phyloP scores from a whole-genome alignment of 176 grass and related monocot species.

The Triticum urartu region DNA sequence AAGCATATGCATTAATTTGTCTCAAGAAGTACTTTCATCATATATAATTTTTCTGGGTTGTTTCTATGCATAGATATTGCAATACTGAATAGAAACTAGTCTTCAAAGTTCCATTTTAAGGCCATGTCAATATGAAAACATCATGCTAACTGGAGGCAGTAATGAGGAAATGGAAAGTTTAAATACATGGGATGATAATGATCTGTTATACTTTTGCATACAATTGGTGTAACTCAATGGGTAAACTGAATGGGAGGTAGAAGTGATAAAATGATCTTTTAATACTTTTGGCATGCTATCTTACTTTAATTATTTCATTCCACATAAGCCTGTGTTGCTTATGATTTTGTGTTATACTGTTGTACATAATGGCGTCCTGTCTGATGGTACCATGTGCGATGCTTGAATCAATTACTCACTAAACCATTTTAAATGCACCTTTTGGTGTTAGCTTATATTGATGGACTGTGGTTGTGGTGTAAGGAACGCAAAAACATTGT shows the following conservation, averaged over 20 bases:
- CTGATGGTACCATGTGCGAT: background rate
- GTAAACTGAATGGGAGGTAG: background rate
- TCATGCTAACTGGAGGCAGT: background rate
- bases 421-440: background rate
- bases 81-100: background rate
- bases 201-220: background rate
- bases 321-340: background rate
- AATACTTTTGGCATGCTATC: slow-evolving; percentile 2
- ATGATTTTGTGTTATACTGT: slow-evolving; percentile 3
- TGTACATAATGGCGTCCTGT: background rate
- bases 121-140: background rate
- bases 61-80: background rate
- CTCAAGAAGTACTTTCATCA: background rate
- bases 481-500: background rate
- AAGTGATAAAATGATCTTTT: background rate
- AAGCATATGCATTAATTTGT: background rate
- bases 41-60: background rate
- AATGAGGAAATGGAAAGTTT: background rate
- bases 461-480: background rate
- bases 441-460: slow-evolving; percentile 1
- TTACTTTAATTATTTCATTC: background rate
- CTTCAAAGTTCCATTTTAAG: background rate
- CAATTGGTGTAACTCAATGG: background rate
- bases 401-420: background rate
- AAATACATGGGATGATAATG: background rate